A percentile compares a stretch with the other conserved stretches of the same genome.
phyloP scores from a whole-genome alignment of 306 rosid genomes.

The Prunus persica region Prunus_persica_NCBIv2 NC_034016.1:15836001-15836500 shows the following conservation, averaged over 20 bases:
- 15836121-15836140: too few relatives aligned
- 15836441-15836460: conserved; percentile 88
- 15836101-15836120: not conserved
- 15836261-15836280: not conserved
- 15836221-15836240: not conserved
- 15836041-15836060: not conserved
- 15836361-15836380: conserved; percentile 75
- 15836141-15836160: too few relatives aligned
- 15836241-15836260: not conserved
- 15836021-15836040: conserved; percentile 1
- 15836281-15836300: not conserved
- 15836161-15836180: too few relatives aligned
- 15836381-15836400: conserved; percentile 86
- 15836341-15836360: conserved; percentile 98
- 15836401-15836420: conserved; percentile 90
- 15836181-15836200: not conserved
- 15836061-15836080: not conserved
- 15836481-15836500: conserved; percentile 30
- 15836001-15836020: conserved; percentile 16
- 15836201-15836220: not conserved
- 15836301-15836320: not conserved
- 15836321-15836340: conserved; percentile 68
- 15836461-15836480: conserved; percentile 53
- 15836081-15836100: not conserved
- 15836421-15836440: conserved; percentile 83